Evolutionary conservation across 164 flowering plant genomes (phyloP), one percentile per base, ranked within the genome.

Genomic region (Stephania japonica): DNA sequence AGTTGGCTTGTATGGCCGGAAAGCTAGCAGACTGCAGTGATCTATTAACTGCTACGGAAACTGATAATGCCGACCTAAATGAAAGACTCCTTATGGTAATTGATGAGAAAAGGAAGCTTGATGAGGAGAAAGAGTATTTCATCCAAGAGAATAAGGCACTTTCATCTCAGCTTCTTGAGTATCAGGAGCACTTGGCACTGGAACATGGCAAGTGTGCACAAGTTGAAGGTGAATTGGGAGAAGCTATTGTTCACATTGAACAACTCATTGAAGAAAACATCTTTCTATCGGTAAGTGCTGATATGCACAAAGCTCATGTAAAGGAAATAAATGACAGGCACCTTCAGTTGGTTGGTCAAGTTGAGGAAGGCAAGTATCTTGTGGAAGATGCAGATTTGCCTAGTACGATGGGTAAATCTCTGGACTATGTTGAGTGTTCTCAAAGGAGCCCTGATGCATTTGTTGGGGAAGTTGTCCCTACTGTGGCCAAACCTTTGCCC

Each of bases 231-330:
- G 86, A 88, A 47, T 80, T 84, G 5, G 77, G 82, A 77, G 88
- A 90, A 75, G 79, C 81, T 72, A 78, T 72, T 66, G 44, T 73
- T 70, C 77, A 71, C 43, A 73, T 87, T 49, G 89, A 88, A 72
- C 82, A 87, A 75, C 80, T 87, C 14, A 78, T 81, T 14, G 83
- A 79, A 70, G 93, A 91, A 79, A 90, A 86, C 75, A 59, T 79
- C n/a, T 74, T 71, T 70, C 86, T 89, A 11, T 80, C 77, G 2
- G 81, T 81, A 75, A 81, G 79, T 68, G 78, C 83, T 70, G 87
- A 86, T 7, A 41, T 84, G 14, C 83, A 83, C 72, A 80, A 81
- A 72, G 77, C 76, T 14, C 82, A 81, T 73, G 27, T 86, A 38
- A 70, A 71, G 76, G 91, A 85, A 74, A 64, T 83, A 24, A 82